Conservation (phyloP, 805 yeast species). For the Ogataea pignaliae region DNA sequence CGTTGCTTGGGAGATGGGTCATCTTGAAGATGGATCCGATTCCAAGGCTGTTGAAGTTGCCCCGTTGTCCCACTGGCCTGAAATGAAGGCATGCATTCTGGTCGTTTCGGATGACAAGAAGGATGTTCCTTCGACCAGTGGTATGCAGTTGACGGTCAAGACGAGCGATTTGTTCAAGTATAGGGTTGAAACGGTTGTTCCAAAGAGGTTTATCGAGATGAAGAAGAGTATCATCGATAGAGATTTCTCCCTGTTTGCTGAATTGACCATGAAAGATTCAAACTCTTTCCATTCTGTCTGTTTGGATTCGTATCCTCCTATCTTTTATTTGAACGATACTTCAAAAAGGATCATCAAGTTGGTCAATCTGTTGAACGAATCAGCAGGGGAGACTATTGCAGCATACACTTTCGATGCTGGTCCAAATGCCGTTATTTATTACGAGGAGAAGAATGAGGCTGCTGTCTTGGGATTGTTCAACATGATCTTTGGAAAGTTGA, state of each 20-base stretch:
- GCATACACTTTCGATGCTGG: conserved; percentile 99
- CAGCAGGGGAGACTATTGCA: conserved; percentile 66
- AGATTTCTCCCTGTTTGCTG: conserved; percentile 79
- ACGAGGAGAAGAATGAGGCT: conserved; percentile 70
- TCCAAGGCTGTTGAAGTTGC: conserved; percentile 93
- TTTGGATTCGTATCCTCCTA: conserved; percentile 92
- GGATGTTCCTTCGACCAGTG: conserved; percentile 91
- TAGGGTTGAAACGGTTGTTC: conserved; percentile 80
- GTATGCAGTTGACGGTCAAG: conserved; percentile 93
- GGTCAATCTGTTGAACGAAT: conserved; percentile 70
- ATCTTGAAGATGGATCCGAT: conserved; percentile 70
- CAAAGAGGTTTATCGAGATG: conserved; percentile 80
- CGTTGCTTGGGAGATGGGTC: conserved; percentile 99
- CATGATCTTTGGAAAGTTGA: conserved; percentile 50
- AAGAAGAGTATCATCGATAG: conserved; percentile 64
- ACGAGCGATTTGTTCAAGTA: conserved; percentile 83
- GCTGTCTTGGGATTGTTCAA: conserved; percentile 67
- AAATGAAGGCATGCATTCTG: conserved; percentile 84
- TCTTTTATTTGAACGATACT: conserved; percentile 88
- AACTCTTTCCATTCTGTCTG: conserved; percentile 99
- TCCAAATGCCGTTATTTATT: conserved; percentile 96
- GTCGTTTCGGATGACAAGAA: conserved; percentile 93
- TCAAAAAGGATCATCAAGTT: conserved; percentile 77
- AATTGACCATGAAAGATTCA: conserved; percentile 92
- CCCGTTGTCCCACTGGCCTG: conserved; percentile 82